Evolutionary conservation across 495 filamentous ascomycete genomes (phyloP), one percentile per base, ranked within the genome.

Genomic region (Podospora appendiculata): DNA sequence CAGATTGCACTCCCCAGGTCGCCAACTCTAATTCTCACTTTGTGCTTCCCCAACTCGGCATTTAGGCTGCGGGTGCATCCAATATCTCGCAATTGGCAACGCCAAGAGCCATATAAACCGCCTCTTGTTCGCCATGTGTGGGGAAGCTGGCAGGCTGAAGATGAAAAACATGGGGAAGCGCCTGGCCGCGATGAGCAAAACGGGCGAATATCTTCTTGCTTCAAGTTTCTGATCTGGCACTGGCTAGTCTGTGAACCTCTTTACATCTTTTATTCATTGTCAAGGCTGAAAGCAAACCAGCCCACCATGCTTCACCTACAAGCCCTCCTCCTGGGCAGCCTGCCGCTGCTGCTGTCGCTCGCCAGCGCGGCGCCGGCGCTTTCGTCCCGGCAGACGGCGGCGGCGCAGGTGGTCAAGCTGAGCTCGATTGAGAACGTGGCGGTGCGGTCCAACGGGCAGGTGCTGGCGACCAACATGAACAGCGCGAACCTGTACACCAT

Each of bases 371-470:
- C 61, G 10, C 53, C 60, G 9, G 41, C 54, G 18, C 51, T 68
- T 40, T 54, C 62, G 47, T 42, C 51, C 11, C 66, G 67, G 34
- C 62, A 63, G 47, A 44, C 55, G 16, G 48, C 66, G 13, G 64
- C 62, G 0, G 52, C 57, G 0, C 67, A 70, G 43, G 61, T 70
- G 16, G 61, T 68, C 40, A 51, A 53, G 9, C 55, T 67, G 44
- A 63, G 58, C 33, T 75, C 66, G 50, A 41, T 72, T 41, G 75
- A 77, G 41, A 79, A 79, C 50, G 56, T 77, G 9, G 73, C 75
- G 18, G 65, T 76, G 18, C 72, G 73, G 11, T 51, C 71, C 34
- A 71, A 73, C 48, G 71, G 72, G 25, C 64, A 68, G 34, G 58
- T 79, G 53, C 67, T 79, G 3, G 60, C 70, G 8, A 72, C 72